Evolutionary conservation across 139 green algal genomes (phyloP).

Genomic region (Picochlorum costavermella): DNA sequence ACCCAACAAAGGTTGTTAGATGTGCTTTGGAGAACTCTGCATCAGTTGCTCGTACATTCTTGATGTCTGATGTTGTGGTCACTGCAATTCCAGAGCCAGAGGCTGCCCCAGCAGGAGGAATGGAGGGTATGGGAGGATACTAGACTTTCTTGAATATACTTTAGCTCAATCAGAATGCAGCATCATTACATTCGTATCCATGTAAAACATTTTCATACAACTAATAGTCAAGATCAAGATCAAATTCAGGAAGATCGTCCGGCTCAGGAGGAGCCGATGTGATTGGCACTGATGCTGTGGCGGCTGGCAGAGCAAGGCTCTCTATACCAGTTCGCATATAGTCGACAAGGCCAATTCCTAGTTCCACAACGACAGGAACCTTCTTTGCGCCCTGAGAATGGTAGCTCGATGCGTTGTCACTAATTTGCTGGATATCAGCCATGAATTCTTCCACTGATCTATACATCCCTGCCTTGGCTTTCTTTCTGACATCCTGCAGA

Average conservation of each 20-base stretch:
- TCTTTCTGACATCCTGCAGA: slow-evolving; percentile 33
- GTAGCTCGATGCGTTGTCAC: slow-evolving; percentile 34
- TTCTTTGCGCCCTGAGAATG: slow-evolving; percentile 25
- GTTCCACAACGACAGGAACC: not conserved
- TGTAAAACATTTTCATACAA: not conserved
- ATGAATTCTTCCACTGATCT: slow-evolving; percentile 23
- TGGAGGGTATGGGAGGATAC: slow-evolving; percentile 53
- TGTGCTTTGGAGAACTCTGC: slow-evolving; percentile 93
- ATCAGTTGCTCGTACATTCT: slow-evolving; percentile 95
- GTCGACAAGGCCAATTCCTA: not conserved
- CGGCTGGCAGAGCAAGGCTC: not conserved
- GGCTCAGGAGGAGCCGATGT: not conserved
- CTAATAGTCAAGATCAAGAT: not conserved
- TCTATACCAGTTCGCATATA: not conserved
- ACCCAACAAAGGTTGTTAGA: slow-evolving; percentile 95
- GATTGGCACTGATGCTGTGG: not conserved
- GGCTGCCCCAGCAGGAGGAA: slow-evolving; percentile 28
- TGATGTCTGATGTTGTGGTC: slow-evolving; percentile 90
- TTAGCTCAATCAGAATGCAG: not conserved
- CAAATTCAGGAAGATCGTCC: slow-evolving; percentile 2
- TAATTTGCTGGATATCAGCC: slow-evolving; percentile 29
- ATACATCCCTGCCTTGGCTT: slow-evolving; percentile 32
- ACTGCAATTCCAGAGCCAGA: slow-evolving; percentile 73
- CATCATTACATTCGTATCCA: not conserved
- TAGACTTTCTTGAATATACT: slow-evolving; percentile 14